A percentile compares a stretch with the other conserved stretches of the same genome.
phyloP scores from a whole-genome alignment of 768 basidiomycete genomes.

The Boletus rubescentipes region DNA sequence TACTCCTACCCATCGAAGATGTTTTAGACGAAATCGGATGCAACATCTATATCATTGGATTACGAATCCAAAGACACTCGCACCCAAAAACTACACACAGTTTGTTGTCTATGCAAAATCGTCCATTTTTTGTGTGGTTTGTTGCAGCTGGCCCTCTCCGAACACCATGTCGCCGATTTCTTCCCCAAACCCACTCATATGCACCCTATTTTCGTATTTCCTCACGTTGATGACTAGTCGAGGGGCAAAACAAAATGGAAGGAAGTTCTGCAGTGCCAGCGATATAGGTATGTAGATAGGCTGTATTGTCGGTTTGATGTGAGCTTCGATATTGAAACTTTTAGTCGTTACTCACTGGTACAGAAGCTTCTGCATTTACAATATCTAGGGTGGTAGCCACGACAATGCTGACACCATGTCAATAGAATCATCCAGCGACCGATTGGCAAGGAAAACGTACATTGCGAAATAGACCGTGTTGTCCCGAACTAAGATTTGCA shows the following conservation, averaged over 20 bases:
- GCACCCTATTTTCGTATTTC: conserved; percentile 7
- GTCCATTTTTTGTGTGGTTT: not conserved
- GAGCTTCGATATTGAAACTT: not conserved
- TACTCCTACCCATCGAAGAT: too few species aligned
- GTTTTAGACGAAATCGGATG: too few species aligned
- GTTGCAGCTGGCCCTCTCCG: not conserved
- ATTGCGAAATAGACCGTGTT: conserved; percentile 21
- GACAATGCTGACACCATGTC: not conserved
- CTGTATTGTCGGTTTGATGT: not conserved
- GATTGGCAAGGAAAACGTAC: conserved; percentile 1
- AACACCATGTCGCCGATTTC: not conserved
- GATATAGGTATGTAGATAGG: conserved; percentile 10
- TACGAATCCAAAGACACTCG: too few species aligned
- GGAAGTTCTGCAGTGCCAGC: conserved; percentile 14
- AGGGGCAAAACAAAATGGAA: conserved; percentile 18
- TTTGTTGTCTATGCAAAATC: not conserved
- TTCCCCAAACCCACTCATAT: conserved; percentile 1
- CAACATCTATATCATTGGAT: too few species aligned
- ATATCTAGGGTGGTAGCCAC: conserved; percentile 3
- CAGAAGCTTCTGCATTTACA: not conserved
- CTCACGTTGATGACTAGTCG: conserved; percentile 20
- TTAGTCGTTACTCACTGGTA: not conserved
- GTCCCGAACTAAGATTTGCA: conserved; percentile 18
- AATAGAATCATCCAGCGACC: not conserved
- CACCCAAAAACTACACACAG: too few species aligned